Conservation (phyloP, 1,284 basidiomycete species). For the Wallemia ichthyophaga region DNA sequence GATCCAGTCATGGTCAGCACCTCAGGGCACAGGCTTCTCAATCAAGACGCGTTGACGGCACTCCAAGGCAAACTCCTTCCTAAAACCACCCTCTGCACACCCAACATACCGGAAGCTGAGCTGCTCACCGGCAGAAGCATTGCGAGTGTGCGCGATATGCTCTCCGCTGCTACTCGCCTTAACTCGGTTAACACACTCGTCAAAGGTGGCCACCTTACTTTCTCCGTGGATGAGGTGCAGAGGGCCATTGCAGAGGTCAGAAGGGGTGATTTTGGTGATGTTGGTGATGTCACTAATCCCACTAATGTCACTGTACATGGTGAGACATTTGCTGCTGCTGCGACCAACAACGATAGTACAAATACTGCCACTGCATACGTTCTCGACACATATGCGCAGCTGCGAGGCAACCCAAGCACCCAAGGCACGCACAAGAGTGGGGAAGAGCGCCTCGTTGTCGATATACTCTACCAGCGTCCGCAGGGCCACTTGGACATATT, state of each 20-base stretch:
- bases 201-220: conserved; percentile 55
- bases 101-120: conserved; percentile 57
- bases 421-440: too few species aligned
- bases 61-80: conserved; percentile 38
- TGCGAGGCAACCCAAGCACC: too few species aligned
- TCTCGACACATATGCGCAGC: background rate
- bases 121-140: conserved; percentile 27
- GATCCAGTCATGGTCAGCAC: conserved; percentile 86
- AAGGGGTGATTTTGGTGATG: too few species aligned
- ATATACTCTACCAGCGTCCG: conserved; percentile 28
- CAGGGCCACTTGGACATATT: conserved; percentile 22
- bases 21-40: conserved; percentile 51
- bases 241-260: background rate
- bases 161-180: conserved; percentile 24
- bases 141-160: conserved; percentile 28
- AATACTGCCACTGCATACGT: too few species aligned
- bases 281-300: too few species aligned
- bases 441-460: conserved; percentile 35
- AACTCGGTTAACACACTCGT: conserved; percentile 36
- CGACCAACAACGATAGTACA: too few species aligned
- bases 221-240: conserved; percentile 14
- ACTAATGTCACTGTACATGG: too few species aligned
- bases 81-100: conserved; percentile 43
- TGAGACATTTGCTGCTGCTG: too few species aligned
- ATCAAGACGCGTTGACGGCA: conserved; percentile 30